Base-by-base conservation (phyloP, 768 basidiomycete genomes). In the Suillus plorans region DNA sequence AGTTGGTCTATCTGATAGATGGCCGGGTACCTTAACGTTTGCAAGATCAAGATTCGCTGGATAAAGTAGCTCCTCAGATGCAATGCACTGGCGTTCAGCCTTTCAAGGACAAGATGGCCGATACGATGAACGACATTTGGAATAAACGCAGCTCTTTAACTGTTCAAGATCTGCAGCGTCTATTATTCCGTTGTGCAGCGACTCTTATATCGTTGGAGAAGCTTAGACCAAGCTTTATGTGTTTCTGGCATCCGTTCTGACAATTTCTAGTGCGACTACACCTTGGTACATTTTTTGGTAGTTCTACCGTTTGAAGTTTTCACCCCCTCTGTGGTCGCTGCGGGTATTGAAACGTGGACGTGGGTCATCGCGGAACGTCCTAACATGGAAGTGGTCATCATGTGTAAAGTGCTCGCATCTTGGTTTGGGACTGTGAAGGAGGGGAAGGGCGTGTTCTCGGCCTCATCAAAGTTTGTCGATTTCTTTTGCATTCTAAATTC, bases 341-440 rank as follows among this genome's bases (percentile, higher is more conserved):
- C 92, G 2, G 96, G 94, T 0, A 89, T 95, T 50, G 95, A 99
- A 72, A 90, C 91, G 12, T 99, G 97, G 97, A 94, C 91, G 4
- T 98, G 96, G 96, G 84, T 97, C 0, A 90, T 97, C 61, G 87
- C 92, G 14, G 92, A 97, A 73, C 87, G 92, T 64, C 89, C 92
- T 0, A 84, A 85, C 56, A 80, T 91, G 13, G 95, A 98, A 76
- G 86, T 95, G 58, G 86, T 88, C 2, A 76, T 98, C 25, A 90
- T 98, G 83, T 81, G 86, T 5, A 95, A 98, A 70, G 85, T 99
- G 59, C 79, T 93, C 53, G 85, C 92, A 2, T 91, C 92, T 4
- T 99, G 97, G 97, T 83, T 89, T 57, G 84, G 86, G 62, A 92
- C 92, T 5, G 91, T 98, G 65, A 86, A 84, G 67, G 81, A 85